These are phyloP conservation scores for Themeda triandra DNA, from an alignment of 176 grass and related monocot genomes.

Conservation along the genomic window DNA sequence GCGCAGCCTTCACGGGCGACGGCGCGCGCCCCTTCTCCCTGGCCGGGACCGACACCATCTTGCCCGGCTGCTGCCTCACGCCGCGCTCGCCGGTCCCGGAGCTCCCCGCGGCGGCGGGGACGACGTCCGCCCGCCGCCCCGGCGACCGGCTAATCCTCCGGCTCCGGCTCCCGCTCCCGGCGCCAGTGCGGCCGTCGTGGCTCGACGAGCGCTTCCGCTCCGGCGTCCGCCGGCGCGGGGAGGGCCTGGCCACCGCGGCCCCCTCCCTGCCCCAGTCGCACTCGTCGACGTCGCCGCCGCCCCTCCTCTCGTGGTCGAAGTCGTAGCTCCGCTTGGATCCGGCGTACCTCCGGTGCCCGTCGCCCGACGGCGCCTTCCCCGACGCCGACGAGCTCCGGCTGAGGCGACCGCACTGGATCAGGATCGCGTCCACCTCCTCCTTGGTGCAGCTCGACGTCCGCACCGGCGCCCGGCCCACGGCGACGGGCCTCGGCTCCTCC, in stretches of 20 bases:
- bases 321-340: constrained; percentile 92
- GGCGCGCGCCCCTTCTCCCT: constrained; percentile 56
- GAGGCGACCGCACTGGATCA: constrained; percentile 94
- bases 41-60: constrained; percentile 78
- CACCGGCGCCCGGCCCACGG: constrained; percentile 35
- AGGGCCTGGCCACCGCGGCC: constrained; percentile 49
- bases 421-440: constrained; percentile 88
- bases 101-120: not conserved
- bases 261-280: constrained; percentile 46
- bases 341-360: constrained; percentile 55
- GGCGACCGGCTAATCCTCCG: constrained; percentile 75
- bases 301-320: constrained; percentile 70
- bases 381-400: constrained; percentile 87
- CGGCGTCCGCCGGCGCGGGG: constrained; percentile 67
- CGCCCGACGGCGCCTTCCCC: constrained; percentile 42
- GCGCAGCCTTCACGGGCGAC: constrained; percentile 35
- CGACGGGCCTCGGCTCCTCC: constrained; percentile 33
- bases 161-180: constrained; percentile 37
- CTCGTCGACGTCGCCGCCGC: constrained; percentile 33
- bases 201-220: constrained; percentile 72
- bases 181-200: constrained; percentile 39
- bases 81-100: constrained; percentile 1
- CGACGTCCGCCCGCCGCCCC: constrained; percentile 37
- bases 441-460: constrained; percentile 83
- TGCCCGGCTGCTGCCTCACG: constrained; percentile 47